phyloP scores from a whole-genome alignment of 495 filamentous ascomycete species.

The Tuber aestivum region DNA sequence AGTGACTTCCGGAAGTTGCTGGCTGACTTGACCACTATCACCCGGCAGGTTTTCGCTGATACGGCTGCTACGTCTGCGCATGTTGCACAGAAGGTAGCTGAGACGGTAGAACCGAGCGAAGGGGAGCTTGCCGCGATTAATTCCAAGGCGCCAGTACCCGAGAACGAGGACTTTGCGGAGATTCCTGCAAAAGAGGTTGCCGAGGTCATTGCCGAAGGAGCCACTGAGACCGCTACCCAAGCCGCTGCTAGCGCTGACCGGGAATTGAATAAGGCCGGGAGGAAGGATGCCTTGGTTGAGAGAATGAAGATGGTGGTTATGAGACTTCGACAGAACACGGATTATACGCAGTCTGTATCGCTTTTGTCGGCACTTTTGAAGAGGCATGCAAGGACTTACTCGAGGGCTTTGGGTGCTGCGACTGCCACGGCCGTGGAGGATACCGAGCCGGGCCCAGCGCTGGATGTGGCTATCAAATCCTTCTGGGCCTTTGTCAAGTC shows the following conservation, averaged over 20 bases:
- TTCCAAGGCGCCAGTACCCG: constrained; percentile 52
- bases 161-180: constrained; percentile 57
- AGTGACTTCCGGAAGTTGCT: constrained; percentile 84
- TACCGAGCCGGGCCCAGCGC: constrained; percentile 62
- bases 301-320: constrained; percentile 70
- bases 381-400: constrained; percentile 71
- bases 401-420: constrained; percentile 60
- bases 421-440: constrained; percentile 60
- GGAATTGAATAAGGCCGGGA: constrained; percentile 61
- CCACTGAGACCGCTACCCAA: constrained; percentile 59
- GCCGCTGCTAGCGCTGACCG: constrained; percentile 61
- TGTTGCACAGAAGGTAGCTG: constrained; percentile 28
- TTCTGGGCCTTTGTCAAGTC: constrained; percentile 71
- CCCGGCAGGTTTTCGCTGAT: constrained; percentile 78
- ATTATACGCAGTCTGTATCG: constrained; percentile 80
- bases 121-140: constrained; percentile 49
- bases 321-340: constrained; percentile 65
- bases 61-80: constrained; percentile 62
- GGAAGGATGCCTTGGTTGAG: constrained; percentile 61
- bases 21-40: constrained; percentile 71
- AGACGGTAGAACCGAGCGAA: constrained; percentile 64
- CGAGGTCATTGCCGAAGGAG: constrained; percentile 58
- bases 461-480: constrained; percentile 67
- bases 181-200: constrained; percentile 59
- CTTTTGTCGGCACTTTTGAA: constrained; percentile 69